Evolutionary conservation across 2,329 filamentous ascomycete species (phyloP).

Genomic region (Aureobasidium uvarum): DNA sequence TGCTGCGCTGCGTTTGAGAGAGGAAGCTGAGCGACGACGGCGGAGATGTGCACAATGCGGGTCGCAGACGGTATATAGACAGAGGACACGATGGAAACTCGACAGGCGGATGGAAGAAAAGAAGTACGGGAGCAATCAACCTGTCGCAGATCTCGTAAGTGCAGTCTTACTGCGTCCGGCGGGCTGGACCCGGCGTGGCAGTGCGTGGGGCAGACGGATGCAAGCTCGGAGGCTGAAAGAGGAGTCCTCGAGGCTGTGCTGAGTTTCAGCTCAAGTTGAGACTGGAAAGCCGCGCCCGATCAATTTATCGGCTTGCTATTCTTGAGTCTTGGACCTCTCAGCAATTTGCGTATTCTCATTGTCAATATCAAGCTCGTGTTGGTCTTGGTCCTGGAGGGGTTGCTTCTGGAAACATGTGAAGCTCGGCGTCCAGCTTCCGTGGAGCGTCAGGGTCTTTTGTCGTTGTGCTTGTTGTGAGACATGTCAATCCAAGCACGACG

Average conservation of each 20-base stretch:
- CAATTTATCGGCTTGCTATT: not conserved
- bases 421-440: not conserved
- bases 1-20: not conserved
- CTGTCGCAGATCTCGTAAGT: not conserved
- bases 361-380: not conserved
- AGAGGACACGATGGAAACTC: not conserved
- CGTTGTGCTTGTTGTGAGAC: not conserved
- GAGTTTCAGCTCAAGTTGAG: constrained; percentile 10
- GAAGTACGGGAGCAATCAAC: not conserved
- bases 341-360: not conserved
- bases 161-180: constrained; percentile 2
- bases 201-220: constrained; percentile 15
- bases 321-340: not conserved
- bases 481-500: not conserved
- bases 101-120: not conserved
- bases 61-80: not conserved
- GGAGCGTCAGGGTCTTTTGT: constrained; percentile 3
- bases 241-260: constrained; percentile 16
- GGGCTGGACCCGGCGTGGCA: constrained; percentile 22
- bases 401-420: constrained; percentile 8
- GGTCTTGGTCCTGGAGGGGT: not conserved
- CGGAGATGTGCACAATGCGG: not conserved
- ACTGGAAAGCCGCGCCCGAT: not conserved
- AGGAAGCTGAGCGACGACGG: not conserved
- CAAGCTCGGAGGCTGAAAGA: constrained; percentile 5